Conservation (phyloP, 805 yeast species). For the Metschnikowia anglica region DNA sequence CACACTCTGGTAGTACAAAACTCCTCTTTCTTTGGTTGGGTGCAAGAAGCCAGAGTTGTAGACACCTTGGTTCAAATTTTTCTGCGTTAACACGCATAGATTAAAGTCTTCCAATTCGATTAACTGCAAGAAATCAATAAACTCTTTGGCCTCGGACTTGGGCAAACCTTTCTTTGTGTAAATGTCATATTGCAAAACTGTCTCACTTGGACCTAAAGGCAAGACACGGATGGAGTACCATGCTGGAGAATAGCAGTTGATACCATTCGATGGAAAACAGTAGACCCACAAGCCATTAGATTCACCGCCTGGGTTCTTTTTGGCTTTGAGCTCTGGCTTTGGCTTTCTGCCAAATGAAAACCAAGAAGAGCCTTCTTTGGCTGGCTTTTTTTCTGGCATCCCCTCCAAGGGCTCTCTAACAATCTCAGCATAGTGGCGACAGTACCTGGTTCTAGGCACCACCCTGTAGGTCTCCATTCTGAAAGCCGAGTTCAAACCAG, state of each 20-base stretch:
- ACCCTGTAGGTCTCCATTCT: slow-evolving; percentile 65
- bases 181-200: slow-evolving; percentile 59
- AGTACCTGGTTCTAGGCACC: slow-evolving; percentile 56
- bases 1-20: slow-evolving; percentile 53
- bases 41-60: slow-evolving; percentile 59
- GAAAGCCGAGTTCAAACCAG: slow-evolving; percentile 57
- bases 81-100: slow-evolving; percentile 58
- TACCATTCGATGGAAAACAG: slow-evolving; percentile 58
- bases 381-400: slow-evolving; percentile 10
- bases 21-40: slow-evolving; percentile 60
- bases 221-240: slow-evolving; percentile 63
- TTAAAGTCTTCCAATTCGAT: slow-evolving; percentile 62
- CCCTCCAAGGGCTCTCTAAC: slow-evolving; percentile 33
- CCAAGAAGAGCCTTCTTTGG: slow-evolving; percentile 44
- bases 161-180: slow-evolving; percentile 59
- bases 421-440: slow-evolving; percentile 61
- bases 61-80: slow-evolving; percentile 59
- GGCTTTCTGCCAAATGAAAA: slow-evolving; percentile 48
- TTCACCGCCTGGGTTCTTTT: slow-evolving; percentile 57
- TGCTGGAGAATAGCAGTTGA: slow-evolving; percentile 66
- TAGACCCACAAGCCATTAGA: slow-evolving; percentile 65
- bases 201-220: slow-evolving; percentile 53
- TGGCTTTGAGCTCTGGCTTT: slow-evolving; percentile 26
- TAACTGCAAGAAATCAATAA: slow-evolving; percentile 60
- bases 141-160: slow-evolving; percentile 54